These are phyloP conservation scores for Neurospora cerealis DNA, from an alignment of 495 filamentous ascomycete genomes.

Conservation along the genomic window DNA sequence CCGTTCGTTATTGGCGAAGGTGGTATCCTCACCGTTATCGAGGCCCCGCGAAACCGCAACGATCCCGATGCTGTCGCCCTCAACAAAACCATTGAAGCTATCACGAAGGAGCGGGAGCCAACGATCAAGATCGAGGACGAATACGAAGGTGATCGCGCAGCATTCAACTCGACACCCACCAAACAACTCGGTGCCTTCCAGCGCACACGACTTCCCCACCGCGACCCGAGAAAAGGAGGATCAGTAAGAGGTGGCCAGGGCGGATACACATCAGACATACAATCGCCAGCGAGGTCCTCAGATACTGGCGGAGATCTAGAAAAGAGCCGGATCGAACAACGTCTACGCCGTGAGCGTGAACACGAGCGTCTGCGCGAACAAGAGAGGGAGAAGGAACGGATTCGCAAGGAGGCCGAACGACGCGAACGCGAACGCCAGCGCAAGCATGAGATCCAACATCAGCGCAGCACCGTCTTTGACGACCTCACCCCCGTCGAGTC, in stretches of 20 bases:
- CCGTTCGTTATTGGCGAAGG: slow-evolving; percentile 24
- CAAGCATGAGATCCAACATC: slow-evolving; percentile 17
- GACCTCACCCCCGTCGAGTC: slow-evolving; percentile 13
- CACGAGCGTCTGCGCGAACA: slow-evolving; percentile 11
- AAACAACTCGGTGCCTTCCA: slow-evolving; percentile 12
- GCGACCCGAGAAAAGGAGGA: slow-evolving; percentile 8
- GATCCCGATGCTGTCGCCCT: slow-evolving; percentile 1
- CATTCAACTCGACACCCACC: slow-evolving; percentile 18
- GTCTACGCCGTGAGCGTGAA: slow-evolving; percentile 13
- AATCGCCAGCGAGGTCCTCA: slow-evolving; percentile 17
- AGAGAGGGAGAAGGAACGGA: slow-evolving; percentile 10
- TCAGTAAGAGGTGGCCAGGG: background rate
- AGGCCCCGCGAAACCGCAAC: slow-evolving; percentile 5
- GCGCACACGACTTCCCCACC: slow-evolving; percentile 15
- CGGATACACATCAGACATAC: slow-evolving; percentile 12
- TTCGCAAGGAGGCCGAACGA: background rate
- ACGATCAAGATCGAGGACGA: slow-evolving; percentile 10
- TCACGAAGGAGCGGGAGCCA: slow-evolving; percentile 10
- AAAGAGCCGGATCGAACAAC: slow-evolving; percentile 16
- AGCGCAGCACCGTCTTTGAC: slow-evolving; percentile 25
- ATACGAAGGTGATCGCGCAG: slow-evolving; percentile 15
- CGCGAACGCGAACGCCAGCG: slow-evolving; percentile 9
- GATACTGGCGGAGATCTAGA: slow-evolving; percentile 16
- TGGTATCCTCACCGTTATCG: slow-evolving; percentile 23
- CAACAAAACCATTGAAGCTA: slow-evolving; percentile 3